Evolutionary conservation across 2,329 filamentous ascomycete species (phyloP).

Genomic region (Zasmidium cellare): DNA sequence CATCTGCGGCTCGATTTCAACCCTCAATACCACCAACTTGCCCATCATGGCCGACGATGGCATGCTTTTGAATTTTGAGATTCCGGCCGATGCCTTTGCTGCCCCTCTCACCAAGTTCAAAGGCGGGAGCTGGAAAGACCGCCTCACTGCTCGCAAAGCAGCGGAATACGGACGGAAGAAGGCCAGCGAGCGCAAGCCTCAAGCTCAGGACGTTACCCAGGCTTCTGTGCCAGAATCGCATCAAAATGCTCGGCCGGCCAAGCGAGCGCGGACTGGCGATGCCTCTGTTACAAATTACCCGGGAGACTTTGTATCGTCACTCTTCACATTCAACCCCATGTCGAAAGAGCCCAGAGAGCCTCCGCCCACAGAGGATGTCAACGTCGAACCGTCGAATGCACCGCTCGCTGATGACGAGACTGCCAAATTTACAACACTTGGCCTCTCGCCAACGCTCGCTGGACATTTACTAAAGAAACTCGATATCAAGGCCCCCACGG

Average conservation of each 20-base stretch:
- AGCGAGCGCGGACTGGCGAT: conserved; percentile 21
- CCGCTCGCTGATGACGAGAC: conserved; percentile 74
- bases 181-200: conserved; percentile 24
- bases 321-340: conserved; percentile 87
- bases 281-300: conserved; percentile 13
- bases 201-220: background rate
- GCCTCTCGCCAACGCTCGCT: conserved; percentile 77
- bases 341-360: conserved; percentile 55
- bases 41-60: conserved; percentile 83
- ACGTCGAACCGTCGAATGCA: conserved; percentile 81
- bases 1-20: background rate
- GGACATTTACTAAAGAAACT: conserved; percentile 83
- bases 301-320: conserved; percentile 71
- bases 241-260: conserved; percentile 13
- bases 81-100: conserved; percentile 64
- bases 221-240: background rate
- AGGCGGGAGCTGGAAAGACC: conserved; percentile 86
- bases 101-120: conserved; percentile 69
- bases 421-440: conserved; percentile 82
- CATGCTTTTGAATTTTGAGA: conserved; percentile 88
- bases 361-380: conserved; percentile 41
- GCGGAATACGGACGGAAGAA: conserved; percentile 55
- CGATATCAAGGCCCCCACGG: conserved; percentile 84
- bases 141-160: conserved; percentile 75
- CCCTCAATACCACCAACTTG: background rate